Conservation (phyloP, 2,329 filamentous ascomycete species). For the Phialemonium atrogriseum region DNA sequence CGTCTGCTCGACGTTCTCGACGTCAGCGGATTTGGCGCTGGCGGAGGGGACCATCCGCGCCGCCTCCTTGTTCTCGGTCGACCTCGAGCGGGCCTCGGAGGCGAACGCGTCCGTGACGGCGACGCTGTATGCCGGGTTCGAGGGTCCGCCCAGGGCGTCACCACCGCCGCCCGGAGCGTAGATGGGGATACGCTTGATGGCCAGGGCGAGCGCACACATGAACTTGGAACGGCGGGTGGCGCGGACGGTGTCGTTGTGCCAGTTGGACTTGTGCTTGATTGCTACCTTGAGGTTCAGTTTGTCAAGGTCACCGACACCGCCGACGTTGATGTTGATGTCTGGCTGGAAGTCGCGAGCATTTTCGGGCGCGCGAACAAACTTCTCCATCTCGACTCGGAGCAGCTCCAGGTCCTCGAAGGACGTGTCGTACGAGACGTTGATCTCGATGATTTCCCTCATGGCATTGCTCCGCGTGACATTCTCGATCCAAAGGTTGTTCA, state of each 20-base stretch:
- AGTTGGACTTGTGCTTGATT: conserved; percentile 89
- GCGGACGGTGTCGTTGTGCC: conserved; percentile 79
- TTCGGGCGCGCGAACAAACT: conserved; percentile 73
- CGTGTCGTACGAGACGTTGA: conserved; percentile 81
- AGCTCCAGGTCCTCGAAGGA: conserved; percentile 83
- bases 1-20: conserved; percentile 26
- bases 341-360: conserved; percentile 88
- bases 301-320: conserved; percentile 74
- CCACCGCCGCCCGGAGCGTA: conserved; percentile 68
- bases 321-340: conserved; percentile 70
- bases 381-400: conserved; percentile 74
- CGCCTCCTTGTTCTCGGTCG: conserved; percentile 52
- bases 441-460: conserved; percentile 77
- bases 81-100: conserved; percentile 50
- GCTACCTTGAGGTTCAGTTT: conserved; percentile 77
- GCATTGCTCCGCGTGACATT: conserved; percentile 86
- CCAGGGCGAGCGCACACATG: conserved; percentile 84
- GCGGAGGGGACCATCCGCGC: conserved; percentile 53
- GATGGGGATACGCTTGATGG: conserved; percentile 81
- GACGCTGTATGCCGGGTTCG: conserved; percentile 77
- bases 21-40: conserved; percentile 12
- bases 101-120: conserved; percentile 63
- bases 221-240: conserved; percentile 84
- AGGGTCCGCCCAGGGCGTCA: conserved; percentile 53
- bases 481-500: conserved; percentile 92